phyloP scores from a whole-genome alignment of 768 basidiomycete species.

The Vishniacozyma victoriae region DNA sequence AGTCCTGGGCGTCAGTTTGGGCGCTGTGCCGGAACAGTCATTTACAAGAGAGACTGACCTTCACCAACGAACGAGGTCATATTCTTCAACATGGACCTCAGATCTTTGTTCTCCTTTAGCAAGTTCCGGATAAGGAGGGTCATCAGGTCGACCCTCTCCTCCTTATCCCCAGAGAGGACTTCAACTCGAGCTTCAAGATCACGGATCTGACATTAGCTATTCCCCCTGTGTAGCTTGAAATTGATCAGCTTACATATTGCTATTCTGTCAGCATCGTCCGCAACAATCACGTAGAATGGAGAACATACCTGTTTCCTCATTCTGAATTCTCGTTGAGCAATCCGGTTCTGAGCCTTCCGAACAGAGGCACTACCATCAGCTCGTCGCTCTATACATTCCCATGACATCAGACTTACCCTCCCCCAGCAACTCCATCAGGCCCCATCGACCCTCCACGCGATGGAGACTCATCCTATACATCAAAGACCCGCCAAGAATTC shows the following conservation, averaged over 20 bases:
- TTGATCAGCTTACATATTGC: constrained; percentile 4
- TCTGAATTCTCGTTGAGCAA: constrained; percentile 89
- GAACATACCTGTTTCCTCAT: constrained; percentile 84
- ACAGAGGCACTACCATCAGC: too few species aligned
- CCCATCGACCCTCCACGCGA: too few species aligned
- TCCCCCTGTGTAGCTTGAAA: not conserved
- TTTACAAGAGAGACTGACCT: constrained; percentile 53
- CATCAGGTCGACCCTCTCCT: constrained; percentile 79
- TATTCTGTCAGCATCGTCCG: not conserved
- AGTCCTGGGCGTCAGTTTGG: constrained; percentile 21
- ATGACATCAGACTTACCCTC: too few species aligned
- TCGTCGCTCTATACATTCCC: too few species aligned
- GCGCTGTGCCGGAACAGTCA: constrained; percentile 57
- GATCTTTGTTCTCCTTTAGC: constrained; percentile 80
- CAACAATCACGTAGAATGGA: not conserved
- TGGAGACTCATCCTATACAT: too few species aligned
- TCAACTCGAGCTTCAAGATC: constrained; percentile 94
- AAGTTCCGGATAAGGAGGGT: constrained; percentile 73
- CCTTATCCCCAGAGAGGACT: constrained; percentile 83
- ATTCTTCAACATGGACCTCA: constrained; percentile 69
- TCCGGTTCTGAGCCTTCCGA: constrained; percentile 45
- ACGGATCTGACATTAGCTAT: constrained; percentile 60
- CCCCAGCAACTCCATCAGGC: too few species aligned
- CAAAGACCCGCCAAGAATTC: too few species aligned
- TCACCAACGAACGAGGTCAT: constrained; percentile 80